Evolutionary conservation across 2,329 filamentous ascomycete genomes (phyloP).

Genomic region (Colletotrichum chrysophilum): DNA sequence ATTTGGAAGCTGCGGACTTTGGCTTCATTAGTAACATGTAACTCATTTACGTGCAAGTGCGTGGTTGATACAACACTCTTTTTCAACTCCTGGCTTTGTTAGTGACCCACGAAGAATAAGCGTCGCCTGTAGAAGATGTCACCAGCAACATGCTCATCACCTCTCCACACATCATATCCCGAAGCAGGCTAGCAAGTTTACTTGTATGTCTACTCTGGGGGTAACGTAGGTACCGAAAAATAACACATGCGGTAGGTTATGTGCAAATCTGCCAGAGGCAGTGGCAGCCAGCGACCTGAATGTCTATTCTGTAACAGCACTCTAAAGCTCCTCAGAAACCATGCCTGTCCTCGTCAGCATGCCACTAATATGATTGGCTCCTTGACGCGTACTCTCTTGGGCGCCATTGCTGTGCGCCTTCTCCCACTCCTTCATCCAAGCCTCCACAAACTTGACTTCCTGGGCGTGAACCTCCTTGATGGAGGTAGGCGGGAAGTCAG

Average conservation of each 20-base stretch:
- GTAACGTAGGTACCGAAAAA: neutral
- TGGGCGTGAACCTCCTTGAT: slow-evolving; percentile 64
- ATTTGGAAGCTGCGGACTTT: accelerated
- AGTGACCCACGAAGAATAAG: neutral
- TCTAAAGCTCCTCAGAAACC: neutral
- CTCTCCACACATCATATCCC: neutral
- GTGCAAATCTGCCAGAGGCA: neutral
- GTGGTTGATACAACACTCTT: neutral
- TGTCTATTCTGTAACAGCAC: neutral
- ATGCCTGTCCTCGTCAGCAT: neutral
- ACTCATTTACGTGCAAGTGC: neutral
- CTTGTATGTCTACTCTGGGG: neutral
- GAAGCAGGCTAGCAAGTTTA: neutral
- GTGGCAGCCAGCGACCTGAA: neutral
- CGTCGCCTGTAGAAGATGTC: neutral
- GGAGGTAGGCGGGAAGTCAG: slow-evolving; percentile 60
- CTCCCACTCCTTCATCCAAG: slow-evolving; percentile 70
- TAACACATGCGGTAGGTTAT: neutral
- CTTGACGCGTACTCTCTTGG: neutral
- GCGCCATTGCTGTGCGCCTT: neutral
- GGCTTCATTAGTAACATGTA: neutral
- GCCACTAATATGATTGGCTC: neutral
- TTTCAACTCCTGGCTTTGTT: accelerated
- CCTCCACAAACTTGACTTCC: slow-evolving; percentile 66
- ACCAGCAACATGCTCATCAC: neutral